Evolutionary conservation across 257 asterid species (phyloP).

Genomic region (Rehmannia glutinosa): DNA sequence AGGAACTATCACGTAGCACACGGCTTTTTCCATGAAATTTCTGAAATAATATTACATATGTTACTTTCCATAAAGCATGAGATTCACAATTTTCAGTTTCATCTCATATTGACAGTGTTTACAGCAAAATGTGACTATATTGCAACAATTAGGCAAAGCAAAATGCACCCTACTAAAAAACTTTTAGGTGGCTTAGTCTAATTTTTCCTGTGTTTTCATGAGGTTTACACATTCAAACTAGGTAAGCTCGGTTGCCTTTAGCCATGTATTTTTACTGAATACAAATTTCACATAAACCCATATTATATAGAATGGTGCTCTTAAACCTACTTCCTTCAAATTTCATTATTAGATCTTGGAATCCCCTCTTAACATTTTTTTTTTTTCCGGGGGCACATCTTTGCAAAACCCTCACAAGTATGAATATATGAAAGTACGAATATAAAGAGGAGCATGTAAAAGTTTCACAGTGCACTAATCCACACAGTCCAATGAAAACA

Average conservation of each 20-base stretch:
- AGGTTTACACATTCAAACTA: background rate
- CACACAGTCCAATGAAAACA: background rate
- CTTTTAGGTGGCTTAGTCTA: background rate
- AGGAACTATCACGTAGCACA: background rate
- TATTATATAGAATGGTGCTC: background rate
- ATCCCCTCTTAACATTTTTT: too few relatives aligned
- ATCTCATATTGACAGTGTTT: background rate
- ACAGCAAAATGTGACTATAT: background rate
- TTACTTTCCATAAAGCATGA: background rate
- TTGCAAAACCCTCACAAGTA: background rate
- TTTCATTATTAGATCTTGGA: background rate
- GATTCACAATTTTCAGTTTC: slow-evolving; percentile 3
- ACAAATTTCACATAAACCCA: background rate
- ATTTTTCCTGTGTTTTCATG: background rate
- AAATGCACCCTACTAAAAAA: background rate
- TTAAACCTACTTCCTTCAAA: background rate
- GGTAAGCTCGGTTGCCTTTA: background rate
- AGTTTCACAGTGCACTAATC: background rate
- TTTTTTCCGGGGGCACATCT: too few relatives aligned
- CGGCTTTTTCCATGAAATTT: background rate
- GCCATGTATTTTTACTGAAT: background rate
- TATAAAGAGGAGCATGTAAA: background rate
- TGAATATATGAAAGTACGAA: background rate
- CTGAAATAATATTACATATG: background rate
- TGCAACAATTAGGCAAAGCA: background rate